Evolutionary conservation across 495 filamentous ascomycete species (phyloP).

Genomic region (Xylaria castorea): DNA sequence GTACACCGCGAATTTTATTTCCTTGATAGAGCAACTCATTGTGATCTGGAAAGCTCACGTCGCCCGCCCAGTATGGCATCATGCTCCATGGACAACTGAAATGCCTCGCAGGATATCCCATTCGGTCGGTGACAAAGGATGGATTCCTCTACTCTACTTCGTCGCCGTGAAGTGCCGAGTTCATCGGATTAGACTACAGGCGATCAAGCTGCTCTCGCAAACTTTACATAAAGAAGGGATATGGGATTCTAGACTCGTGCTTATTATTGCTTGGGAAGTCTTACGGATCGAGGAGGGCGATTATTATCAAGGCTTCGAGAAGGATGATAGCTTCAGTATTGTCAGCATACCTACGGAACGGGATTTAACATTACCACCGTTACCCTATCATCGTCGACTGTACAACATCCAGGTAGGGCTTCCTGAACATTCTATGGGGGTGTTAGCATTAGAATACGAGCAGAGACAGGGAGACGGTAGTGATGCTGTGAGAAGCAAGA

Average conservation of each 20-base stretch:
- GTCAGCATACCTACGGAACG: slow-evolving; percentile 4
- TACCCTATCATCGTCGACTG: slow-evolving; percentile 10
- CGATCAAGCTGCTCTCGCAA: slow-evolving; percentile 48
- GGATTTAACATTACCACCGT: slow-evolving; percentile 3
- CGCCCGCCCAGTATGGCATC: slow-evolving; percentile 17
- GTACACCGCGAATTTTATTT: slow-evolving; percentile 47
- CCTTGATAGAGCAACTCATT: slow-evolving; percentile 42
- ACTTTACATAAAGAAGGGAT: slow-evolving; percentile 59
- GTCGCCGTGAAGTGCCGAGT: slow-evolving; percentile 64
- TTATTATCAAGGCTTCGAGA: slow-evolving; percentile 33
- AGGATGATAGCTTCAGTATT: slow-evolving; percentile 24
- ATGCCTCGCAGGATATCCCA: slow-evolving; percentile 33
- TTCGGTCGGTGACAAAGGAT: slow-evolving; percentile 56
- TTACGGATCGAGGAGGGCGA: slow-evolving; percentile 49
- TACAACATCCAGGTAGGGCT: slow-evolving; percentile 28
- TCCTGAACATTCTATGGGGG: slow-evolving; percentile 21
- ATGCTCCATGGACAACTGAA: slow-evolving; percentile 14
- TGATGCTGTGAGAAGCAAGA: background rate
- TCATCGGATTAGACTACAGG: slow-evolving; percentile 50
- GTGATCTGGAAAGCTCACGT: slow-evolving; percentile 37
- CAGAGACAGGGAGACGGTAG: background rate
- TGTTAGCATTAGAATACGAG: slow-evolving; percentile 28
- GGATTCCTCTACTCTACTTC: slow-evolving; percentile 60
- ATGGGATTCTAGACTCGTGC: slow-evolving; percentile 47
- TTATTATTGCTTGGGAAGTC: slow-evolving; percentile 40